phyloP scores from a whole-genome alignment of 345 rosid species.

The Psidium friedrichsthalianum region DNA sequence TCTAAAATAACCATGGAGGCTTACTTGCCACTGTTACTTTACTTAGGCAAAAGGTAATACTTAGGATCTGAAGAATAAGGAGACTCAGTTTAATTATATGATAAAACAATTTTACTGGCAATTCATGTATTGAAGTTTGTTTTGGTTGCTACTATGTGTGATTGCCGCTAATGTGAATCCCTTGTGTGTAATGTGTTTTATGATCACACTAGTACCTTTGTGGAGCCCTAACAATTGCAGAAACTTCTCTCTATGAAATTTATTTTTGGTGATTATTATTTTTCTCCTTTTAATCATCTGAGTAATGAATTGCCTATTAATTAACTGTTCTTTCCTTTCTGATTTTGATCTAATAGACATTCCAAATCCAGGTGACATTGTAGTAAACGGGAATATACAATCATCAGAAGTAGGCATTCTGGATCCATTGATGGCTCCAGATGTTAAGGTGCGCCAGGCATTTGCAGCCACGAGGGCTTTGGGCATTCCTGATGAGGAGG shows the following conservation, averaged over 20 bases:
- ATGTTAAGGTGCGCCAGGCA: slow-evolving; percentile 28
- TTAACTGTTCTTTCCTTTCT: background rate
- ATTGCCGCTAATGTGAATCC: background rate
- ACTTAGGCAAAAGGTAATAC: background rate
- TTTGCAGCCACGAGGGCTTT: slow-evolving; percentile 28
- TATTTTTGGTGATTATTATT: background rate
- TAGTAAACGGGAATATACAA: background rate
- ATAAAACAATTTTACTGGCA: background rate
- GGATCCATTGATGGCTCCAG: slow-evolving; percentile 9
- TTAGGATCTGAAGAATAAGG: background rate
- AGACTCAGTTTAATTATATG: background rate
- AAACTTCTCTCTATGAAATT: background rate
- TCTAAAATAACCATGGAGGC: no score
- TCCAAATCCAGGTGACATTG: background rate
- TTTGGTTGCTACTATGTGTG: background rate
- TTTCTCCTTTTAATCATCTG: background rate
- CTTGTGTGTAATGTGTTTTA: background rate
- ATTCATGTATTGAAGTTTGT: background rate
- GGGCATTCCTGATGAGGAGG: slow-evolving; percentile 32
- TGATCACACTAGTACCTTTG: background rate
- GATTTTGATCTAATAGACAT: background rate
- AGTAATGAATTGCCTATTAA: background rate
- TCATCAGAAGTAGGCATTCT: background rate
- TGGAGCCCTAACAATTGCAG: background rate
- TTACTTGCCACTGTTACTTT: background rate